Percentiles rank a stretch among this genome's conserved stretches.
Conservation (phyloP, 2,329 filamentous ascomycete genomes). For the Exutisphaerella laricina region DNA sequence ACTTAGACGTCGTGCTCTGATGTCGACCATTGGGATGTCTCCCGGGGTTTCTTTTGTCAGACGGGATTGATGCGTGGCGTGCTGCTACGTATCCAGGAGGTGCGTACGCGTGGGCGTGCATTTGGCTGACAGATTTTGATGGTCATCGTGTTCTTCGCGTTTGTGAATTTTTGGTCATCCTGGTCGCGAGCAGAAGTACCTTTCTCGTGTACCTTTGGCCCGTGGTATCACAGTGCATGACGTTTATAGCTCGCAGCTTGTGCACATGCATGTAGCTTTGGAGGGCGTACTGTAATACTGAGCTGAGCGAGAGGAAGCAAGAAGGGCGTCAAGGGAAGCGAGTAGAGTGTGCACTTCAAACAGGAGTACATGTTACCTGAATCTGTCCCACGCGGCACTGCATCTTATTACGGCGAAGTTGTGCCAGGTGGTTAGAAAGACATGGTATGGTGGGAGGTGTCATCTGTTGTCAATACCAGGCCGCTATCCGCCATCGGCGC, state of each 20-base stretch:
- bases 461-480: not conserved
- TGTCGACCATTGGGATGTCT: not conserved
- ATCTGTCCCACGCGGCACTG: not conserved
- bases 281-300: too few relatives aligned
- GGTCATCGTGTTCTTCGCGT: too few relatives aligned
- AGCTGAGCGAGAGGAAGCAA: too few relatives aligned
- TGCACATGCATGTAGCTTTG: not conserved
- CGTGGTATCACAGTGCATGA: too few relatives aligned
- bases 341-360: too few relatives aligned
- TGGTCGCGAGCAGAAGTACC: too few relatives aligned
- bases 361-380: not conserved
- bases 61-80: constrained; percentile 1
- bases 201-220: too few relatives aligned
- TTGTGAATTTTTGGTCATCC: not conserved
- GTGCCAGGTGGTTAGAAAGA: too few relatives aligned
- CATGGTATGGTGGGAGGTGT: not conserved
- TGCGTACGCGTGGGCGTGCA: not conserved
- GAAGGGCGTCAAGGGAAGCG: too few relatives aligned
- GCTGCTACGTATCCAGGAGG: constrained; percentile 1
- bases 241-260: too few relatives aligned
- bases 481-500: not conserved
- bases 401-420: not conserved
- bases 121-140: not conserved
- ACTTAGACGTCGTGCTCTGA: too few relatives aligned
- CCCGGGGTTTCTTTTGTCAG: too few relatives aligned